These are phyloP conservation scores for Xanthoparmelia taractica DNA, from an alignment of 495 filamentous ascomycete species.

Conservation along the genomic window DNA sequence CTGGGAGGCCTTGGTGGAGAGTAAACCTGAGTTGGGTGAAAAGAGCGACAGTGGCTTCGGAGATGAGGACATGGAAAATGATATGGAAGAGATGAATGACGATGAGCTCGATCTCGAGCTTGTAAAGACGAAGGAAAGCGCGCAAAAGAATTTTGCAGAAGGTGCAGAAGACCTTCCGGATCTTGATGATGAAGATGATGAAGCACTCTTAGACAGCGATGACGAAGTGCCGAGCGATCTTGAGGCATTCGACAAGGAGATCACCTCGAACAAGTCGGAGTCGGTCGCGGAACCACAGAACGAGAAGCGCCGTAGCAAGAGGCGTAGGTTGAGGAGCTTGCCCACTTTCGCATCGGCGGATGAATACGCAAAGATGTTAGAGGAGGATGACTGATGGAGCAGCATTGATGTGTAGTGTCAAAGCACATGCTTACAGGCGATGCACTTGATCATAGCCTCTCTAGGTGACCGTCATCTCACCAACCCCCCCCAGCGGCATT, in stretches of 20 bases:
- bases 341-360: conserved; percentile 89
- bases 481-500: neutral
- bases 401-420: neutral
- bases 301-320: conserved; percentile 53
- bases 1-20: conserved; percentile 85
- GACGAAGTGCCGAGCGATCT: conserved; percentile 49
- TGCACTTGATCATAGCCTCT: too few relatives aligned
- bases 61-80: conserved; percentile 34
- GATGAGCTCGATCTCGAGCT: conserved; percentile 37
- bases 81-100: conserved; percentile 45
- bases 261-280: conserved; percentile 23
- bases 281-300: conserved; percentile 24
- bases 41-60: conserved; percentile 56
- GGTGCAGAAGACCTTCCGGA: conserved; percentile 36
- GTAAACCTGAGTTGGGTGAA: conserved; percentile 65
- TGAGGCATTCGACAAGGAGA: conserved; percentile 32
- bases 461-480: neutral
- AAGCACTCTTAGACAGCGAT: conserved; percentile 47
- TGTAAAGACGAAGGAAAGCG: conserved; percentile 39
- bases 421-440: too few relatives aligned
- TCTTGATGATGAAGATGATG: conserved; percentile 44
- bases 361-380: conserved; percentile 85
- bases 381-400: conserved; percentile 44
- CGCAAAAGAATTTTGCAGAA: conserved; percentile 37
- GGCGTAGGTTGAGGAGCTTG: conserved; percentile 75